phyloP scores from a whole-genome alignment of 1,139 yeast genomes.

The Spencermartinsiella ligniputridi region DNA sequence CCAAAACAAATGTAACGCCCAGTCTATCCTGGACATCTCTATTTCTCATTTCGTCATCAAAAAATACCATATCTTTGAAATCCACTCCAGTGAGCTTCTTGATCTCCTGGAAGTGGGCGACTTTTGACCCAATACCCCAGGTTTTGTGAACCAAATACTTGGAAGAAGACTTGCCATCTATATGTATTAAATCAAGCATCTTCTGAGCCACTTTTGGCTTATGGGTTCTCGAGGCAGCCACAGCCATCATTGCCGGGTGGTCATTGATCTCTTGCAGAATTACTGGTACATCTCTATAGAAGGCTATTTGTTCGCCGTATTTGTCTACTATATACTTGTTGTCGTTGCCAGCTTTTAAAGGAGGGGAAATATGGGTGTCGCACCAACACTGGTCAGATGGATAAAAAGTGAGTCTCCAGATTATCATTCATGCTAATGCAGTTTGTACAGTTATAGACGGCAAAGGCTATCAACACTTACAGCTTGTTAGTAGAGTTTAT shows the following conservation, averaged over 20 bases:
- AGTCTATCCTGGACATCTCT: slow-evolving; percentile 53
- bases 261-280: slow-evolving; percentile 45
- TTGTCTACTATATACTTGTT: slow-evolving; percentile 40
- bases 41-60: slow-evolving; percentile 67
- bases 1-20: slow-evolving; percentile 57
- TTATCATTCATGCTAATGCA: no score
- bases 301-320: slow-evolving; percentile 45
- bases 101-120: slow-evolving; percentile 48
- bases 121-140: slow-evolving; percentile 68
- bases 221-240: slow-evolving; percentile 65
- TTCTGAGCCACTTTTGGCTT: slow-evolving; percentile 59
- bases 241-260: slow-evolving; percentile 44
- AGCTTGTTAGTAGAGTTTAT: slow-evolving; percentile 10
- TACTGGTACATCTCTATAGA: slow-evolving; percentile 58
- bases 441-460: no score
- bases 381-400: slow-evolving; percentile 46
- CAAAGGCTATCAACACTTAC: slow-evolving; percentile 16
- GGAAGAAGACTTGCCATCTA: slow-evolving; percentile 46
- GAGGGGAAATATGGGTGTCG: slow-evolving; percentile 65
- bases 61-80: slow-evolving; percentile 52
- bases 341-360: slow-evolving; percentile 34
- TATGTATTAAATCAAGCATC: slow-evolving; percentile 45
- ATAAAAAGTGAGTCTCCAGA: no score
- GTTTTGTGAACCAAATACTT: slow-evolving; percentile 50
- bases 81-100: slow-evolving; percentile 46